phyloP scores from a whole-genome alignment of 352 stramenopile genomes.

The Phytophthora sansomeana region DNA sequence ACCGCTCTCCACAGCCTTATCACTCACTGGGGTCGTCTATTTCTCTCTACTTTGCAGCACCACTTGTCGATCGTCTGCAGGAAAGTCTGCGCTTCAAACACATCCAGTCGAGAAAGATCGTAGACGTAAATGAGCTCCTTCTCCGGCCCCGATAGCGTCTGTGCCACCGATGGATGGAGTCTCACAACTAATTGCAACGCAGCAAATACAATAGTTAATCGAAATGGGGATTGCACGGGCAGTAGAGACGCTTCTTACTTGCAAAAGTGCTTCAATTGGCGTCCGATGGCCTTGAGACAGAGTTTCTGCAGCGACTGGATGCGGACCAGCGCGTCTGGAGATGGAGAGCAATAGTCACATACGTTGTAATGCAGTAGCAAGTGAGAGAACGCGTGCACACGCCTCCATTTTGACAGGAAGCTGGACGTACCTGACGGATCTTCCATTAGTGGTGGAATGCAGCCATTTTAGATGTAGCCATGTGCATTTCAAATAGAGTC shows the following conservation, averaged over 20 bases:
- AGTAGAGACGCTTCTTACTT: constrained; percentile 21
- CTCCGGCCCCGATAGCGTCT: constrained; percentile 25
- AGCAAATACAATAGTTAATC: background rate
- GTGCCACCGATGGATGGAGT: constrained; percentile 14
- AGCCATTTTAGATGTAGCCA: constrained; percentile 9
- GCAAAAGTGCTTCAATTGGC: constrained; percentile 41
- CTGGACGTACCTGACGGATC: constrained; percentile 7
- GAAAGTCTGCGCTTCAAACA: constrained; percentile 39
- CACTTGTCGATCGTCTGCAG: constrained; percentile 27
- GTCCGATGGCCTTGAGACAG: constrained; percentile 38
- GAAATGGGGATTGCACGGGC: background rate
- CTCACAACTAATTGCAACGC: background rate
- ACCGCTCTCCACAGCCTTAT: background rate
- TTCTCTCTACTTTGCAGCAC: constrained; percentile 18
- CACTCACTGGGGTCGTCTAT: background rate
- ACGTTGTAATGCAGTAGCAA: constrained; percentile 4
- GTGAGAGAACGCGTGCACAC: background rate
- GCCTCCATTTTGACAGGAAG: background rate
- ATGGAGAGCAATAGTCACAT: background rate
- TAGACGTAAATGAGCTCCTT: constrained; percentile 35
- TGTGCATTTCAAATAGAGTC: constrained; percentile 7
- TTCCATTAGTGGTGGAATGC: constrained; percentile 6
- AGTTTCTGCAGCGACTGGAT: constrained; percentile 41
- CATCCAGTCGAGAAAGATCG: constrained; percentile 40
- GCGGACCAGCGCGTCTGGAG: background rate